Evolutionary conservation across 768 basidiomycete species (phyloP).

Genomic region (Suillus clintonianus): DNA sequence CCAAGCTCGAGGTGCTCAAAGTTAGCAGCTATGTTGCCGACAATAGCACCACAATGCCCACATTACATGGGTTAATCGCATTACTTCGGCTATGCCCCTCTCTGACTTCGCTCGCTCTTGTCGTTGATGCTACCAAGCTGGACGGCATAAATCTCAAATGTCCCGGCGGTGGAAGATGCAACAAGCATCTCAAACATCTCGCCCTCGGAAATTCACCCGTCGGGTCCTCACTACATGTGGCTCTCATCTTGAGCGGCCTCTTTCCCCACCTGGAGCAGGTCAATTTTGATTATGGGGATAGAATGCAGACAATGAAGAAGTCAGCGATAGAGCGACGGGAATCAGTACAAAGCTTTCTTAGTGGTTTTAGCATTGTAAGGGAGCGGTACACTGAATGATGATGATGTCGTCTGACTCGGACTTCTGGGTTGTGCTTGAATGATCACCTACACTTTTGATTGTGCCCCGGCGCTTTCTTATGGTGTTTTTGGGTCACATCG

Average conservation of each 20-base stretch:
- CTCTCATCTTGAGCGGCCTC: constrained; percentile 11
- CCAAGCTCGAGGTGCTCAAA: constrained; percentile 19
- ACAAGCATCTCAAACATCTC: constrained; percentile 1
- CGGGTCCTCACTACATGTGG: constrained; percentile 9
- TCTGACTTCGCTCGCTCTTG: constrained; percentile 20
- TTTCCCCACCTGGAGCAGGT: constrained; percentile 23
- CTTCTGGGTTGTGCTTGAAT: not conserved
- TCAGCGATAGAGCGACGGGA: not conserved
- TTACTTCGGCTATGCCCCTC: constrained; percentile 15
- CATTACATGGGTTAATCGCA: constrained; percentile 14
- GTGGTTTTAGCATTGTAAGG: not conserved
- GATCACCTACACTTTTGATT: not conserved
- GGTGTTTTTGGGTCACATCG: not conserved
- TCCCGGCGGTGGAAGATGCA: not conserved
- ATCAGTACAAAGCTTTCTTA: not conserved
- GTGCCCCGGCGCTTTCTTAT: not conserved
- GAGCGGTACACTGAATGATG: not conserved
- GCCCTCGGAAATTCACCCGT: constrained; percentile 24
- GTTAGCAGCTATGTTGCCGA: constrained; percentile 19
- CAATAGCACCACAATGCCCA: constrained; percentile 17
- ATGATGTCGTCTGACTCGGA: not conserved
- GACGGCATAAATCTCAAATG: not conserved
- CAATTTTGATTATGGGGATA: constrained; percentile 19
- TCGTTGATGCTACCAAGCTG: constrained; percentile 19
- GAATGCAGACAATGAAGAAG: constrained; percentile 9